Evolutionary conservation across 148 eudicot species (phyloP), one percentile per base, ranked within the genome.

Genomic region (Fallopia convolvulus): DNA sequence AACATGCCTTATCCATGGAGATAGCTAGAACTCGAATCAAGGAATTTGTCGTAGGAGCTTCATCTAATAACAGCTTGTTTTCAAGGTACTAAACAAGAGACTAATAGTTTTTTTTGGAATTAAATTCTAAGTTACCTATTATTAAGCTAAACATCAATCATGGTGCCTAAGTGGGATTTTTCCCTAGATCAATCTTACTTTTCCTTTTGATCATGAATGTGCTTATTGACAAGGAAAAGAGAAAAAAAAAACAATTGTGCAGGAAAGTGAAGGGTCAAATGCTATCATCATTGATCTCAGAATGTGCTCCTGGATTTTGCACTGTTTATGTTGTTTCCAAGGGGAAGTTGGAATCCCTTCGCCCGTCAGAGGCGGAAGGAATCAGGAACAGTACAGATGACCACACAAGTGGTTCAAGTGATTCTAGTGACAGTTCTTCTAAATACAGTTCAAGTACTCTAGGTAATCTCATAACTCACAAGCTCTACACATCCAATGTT

Each of bases 21-120:
- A 83, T 93, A 78, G 72, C 79, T 13, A 77, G 60, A 61, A 40
- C 66, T 48, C 75, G 72, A 63, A 87, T 89, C 39, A 83, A 80
- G 71, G 87, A 87, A 56, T 96, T 94, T 78, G 99, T 94, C 32
- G 80, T 94, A 30, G 99, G 97, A 71, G 87, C 91, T 75, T 94
- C 99, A 74, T 87, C 92, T 2, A 86, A 88, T 56, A 55, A 1
- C 21, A 56, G 92, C 80, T 74, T 94, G 81, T 94, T 94, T 77
- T 87, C 93, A 70, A 90, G 97, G 97, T 92, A 89, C 48, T 8
- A 23, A 55, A 32, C 61, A 75, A 3, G 11, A 23, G n/a, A 75
- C 36, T 23, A 21, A 75, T 30, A 0, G 30, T 23, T 30, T 47
- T 26, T 23, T 72, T 44, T 44, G 14, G 18, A 23, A 74, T 14